Conservation (phyloP, 345 rosid species). For the Brassica napus region Da-Ae NC_063436.1:23952001-23952500, state of each 20-base stretch:
- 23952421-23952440: background rate
- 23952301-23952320: constrained; percentile 1
- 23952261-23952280: constrained; percentile 12
- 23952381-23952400: background rate
- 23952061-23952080: background rate
- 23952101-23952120: background rate
- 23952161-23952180: constrained; percentile 23
- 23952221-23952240: constrained; percentile 7
- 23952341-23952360: constrained; percentile 21
- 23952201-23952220: constrained; percentile 9
- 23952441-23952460: background rate
- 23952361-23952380: constrained; percentile 12
- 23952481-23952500: background rate
- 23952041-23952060: too few relatives aligned
- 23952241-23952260: constrained; percentile 14
- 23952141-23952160: constrained; percentile 3
- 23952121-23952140: background rate
- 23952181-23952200: constrained; percentile 17
- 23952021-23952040: too few relatives aligned
- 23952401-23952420: background rate
- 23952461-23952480: background rate
- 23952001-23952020: too few relatives aligned
- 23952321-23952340: constrained; percentile 28
- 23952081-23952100: background rate
- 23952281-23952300: constrained; percentile 22